These are phyloP conservation scores for Cetraspora pellucida DNA, from an alignment of 192 early-diverging fungal genomes.

Conservation along the genomic window DNA sequence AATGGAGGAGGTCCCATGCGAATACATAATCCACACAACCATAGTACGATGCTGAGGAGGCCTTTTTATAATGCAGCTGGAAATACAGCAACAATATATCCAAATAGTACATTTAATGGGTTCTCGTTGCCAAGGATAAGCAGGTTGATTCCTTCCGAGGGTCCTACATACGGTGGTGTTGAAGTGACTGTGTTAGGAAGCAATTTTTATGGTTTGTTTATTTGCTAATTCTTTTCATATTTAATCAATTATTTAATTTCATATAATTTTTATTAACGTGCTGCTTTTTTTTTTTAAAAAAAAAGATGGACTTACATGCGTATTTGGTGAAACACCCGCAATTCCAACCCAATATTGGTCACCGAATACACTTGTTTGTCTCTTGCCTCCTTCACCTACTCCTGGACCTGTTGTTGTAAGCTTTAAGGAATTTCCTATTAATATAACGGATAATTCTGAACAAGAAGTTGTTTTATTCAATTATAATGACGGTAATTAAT, in stretches of 20 bases:
- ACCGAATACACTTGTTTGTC: conserved; percentile 77
- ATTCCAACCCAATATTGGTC: conserved; percentile 78
- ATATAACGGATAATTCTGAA: conserved; percentile 38
- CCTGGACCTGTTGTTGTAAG: conserved; percentile 73
- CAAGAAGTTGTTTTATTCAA: conserved; percentile 48
- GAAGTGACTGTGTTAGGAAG: conserved; percentile 82
- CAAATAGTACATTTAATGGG: conserved; percentile 36
- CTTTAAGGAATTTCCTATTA: conserved; percentile 56
- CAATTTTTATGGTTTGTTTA: conserved; percentile 65
- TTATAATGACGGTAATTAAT: conserved; percentile 43
- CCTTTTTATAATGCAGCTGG: background rate
- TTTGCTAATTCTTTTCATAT: background rate
- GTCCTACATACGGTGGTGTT: conserved; percentile 84
- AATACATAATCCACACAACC: background rate
- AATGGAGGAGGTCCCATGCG: conserved; percentile 18
- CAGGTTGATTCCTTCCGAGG: conserved; percentile 79
- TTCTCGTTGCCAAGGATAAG: conserved; percentile 58
- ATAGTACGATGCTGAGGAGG: background rate
- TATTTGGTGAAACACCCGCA: conserved; percentile 79
- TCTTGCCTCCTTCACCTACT: conserved; percentile 74
- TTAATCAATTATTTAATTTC: background rate
- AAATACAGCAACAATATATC: conserved; percentile 35
- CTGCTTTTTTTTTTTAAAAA: background rate
- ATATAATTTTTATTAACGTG: background rate
- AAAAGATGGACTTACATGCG: conserved; percentile 57